Percentiles rank a stretch among this genome's conserved stretches.
phyloP scores from a whole-genome alignment of 768 basidiomycete species.

The Serpula lacrymans region DNA sequence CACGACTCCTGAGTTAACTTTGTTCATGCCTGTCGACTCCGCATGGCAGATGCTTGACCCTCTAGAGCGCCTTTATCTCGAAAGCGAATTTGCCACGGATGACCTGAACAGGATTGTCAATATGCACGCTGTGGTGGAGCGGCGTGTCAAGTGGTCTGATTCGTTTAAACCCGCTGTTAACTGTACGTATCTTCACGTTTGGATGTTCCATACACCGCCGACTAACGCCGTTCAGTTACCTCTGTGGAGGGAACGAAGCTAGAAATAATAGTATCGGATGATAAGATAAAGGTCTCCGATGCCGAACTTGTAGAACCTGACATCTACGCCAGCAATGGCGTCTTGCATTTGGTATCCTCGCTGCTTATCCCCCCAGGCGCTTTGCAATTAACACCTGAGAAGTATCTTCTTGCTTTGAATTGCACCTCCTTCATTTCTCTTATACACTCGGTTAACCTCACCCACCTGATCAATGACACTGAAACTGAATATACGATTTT shows the following conservation, averaged over 20 bases:
- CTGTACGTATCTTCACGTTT: slow-evolving; percentile 46
- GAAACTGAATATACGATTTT: slow-evolving; percentile 80
- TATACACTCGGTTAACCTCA: slow-evolving; percentile 79
- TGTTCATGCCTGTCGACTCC: slow-evolving; percentile 84
- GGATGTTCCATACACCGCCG: background rate
- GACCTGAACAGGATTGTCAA: slow-evolving; percentile 77
- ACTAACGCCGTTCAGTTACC: slow-evolving; percentile 57
- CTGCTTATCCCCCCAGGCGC: slow-evolving; percentile 76
- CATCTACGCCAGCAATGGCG: slow-evolving; percentile 92
- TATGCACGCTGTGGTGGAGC: slow-evolving; percentile 65
- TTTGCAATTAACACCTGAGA: slow-evolving; percentile 86
- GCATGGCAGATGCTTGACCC: slow-evolving; percentile 80
- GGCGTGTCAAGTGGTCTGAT: slow-evolving; percentile 64
- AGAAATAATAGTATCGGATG: slow-evolving; percentile 50
- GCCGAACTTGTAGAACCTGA: slow-evolving; percentile 71
- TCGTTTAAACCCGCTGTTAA: slow-evolving; percentile 50
- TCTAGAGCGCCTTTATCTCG: slow-evolving; percentile 83
- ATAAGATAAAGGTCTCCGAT: slow-evolving; percentile 53
- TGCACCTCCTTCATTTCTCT: slow-evolving; percentile 89
- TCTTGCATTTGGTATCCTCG: slow-evolving; percentile 83
- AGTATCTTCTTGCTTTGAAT: slow-evolving; percentile 88
- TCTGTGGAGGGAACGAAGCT: slow-evolving; percentile 67
- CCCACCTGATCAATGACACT: slow-evolving; percentile 65
- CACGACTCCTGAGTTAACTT: slow-evolving; percentile 67
- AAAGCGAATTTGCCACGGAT: slow-evolving; percentile 80